phyloP scores from a whole-genome alignment of 2,329 filamentous ascomycete species.

The Rhinocladiella similis region DNA sequence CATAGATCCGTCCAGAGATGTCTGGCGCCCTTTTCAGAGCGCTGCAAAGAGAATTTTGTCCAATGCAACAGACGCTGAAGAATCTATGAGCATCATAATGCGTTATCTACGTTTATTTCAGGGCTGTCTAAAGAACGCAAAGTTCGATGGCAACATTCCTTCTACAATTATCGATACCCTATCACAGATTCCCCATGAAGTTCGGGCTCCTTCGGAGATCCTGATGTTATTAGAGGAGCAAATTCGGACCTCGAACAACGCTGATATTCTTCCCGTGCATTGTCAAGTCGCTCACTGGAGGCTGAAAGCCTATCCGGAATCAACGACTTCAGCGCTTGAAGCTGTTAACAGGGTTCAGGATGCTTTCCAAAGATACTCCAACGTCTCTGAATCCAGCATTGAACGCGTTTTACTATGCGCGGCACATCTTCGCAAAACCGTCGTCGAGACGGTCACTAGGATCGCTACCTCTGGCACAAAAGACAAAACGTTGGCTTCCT shows the following conservation, averaged over 20 bases:
- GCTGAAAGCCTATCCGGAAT: constrained; percentile 4
- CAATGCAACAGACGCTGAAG: background rate
- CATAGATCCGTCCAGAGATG: constrained; percentile 43
- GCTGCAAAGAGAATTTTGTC: constrained; percentile 34
- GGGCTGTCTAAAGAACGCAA: background rate
- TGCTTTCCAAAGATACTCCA: background rate
- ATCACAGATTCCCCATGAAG: background rate
- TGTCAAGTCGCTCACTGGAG: constrained; percentile 10
- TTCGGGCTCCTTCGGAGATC: background rate
- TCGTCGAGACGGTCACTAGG: constrained; percentile 1
- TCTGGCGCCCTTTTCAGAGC: constrained; percentile 44
- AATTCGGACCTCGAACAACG: background rate
- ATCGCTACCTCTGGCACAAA: background rate
- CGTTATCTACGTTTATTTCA: constrained; percentile 3
- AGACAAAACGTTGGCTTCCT: background rate
- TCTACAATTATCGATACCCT: constrained; percentile 10
- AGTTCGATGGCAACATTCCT: constrained; percentile 4
- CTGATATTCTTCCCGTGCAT: background rate
- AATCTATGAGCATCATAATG: background rate
- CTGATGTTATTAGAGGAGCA: constrained; percentile 12
- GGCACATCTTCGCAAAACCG: constrained; percentile 17
- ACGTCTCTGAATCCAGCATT: constrained; percentile 6
- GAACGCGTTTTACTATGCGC: constrained; percentile 9
- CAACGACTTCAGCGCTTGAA: background rate
- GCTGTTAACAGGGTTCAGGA: background rate